These are phyloP conservation scores for Zygosaccharomyces bisporus DNA, from an alignment of 805 yeast species.

Conservation along the genomic window DNA sequence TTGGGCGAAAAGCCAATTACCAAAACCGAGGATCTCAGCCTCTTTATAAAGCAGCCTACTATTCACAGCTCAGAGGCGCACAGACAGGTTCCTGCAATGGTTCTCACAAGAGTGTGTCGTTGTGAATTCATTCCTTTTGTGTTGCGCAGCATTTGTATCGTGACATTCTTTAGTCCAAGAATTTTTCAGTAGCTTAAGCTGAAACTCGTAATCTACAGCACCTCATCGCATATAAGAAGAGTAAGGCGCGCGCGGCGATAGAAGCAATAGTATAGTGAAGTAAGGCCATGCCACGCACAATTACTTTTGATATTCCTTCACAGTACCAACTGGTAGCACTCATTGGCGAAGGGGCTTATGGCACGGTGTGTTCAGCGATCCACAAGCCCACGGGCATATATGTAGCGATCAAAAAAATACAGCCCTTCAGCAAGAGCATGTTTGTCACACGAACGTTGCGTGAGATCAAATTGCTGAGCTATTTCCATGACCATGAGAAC, in stretches of 20 bases:
- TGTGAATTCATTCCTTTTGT: neutral
- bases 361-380: conserved; percentile 67
- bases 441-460: conserved; percentile 68
- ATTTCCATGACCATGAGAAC: conserved; percentile 67
- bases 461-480: conserved; percentile 61
- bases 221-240: conserved; percentile 4
- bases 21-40: neutral
- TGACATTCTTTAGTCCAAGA: neutral
- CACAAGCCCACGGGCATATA: conserved; percentile 56
- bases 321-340: conserved; percentile 57
- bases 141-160: neutral
- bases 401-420: conserved; percentile 76
- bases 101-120: neutral
- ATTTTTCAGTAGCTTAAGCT: conserved; percentile 1
- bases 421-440: conserved; percentile 62
- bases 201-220: neutral
- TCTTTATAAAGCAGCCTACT: neutral
- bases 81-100: neutral
- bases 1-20: neutral
- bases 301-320: conserved; percentile 59
- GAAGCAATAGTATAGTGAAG: neutral
- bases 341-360: conserved; percentile 81
- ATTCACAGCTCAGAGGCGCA: neutral
- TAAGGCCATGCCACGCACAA: conserved; percentile 39
- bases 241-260: conserved; percentile 2